These are phyloP conservation scores for Nigrograna mackinnonii DNA, from an alignment of 2,329 filamentous ascomycete genomes.

Conservation along the genomic window DNA sequence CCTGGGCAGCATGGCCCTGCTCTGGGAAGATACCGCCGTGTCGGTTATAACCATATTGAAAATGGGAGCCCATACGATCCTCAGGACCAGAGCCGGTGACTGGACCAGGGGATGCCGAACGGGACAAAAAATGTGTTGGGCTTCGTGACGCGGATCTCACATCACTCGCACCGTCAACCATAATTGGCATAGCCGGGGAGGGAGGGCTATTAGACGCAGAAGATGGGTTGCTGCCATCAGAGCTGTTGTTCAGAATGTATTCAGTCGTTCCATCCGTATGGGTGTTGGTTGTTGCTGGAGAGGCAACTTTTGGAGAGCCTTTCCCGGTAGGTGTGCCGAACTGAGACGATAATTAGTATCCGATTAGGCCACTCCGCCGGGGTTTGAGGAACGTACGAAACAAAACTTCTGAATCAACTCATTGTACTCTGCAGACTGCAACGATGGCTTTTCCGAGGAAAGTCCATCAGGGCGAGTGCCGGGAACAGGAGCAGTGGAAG, in stretches of 20 bases:
- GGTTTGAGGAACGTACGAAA: slow-evolving; percentile 81
- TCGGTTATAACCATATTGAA: slow-evolving; percentile 45
- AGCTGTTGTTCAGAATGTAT: slow-evolving; percentile 25
- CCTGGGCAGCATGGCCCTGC: slow-evolving; percentile 48
- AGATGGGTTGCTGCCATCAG: slow-evolving; percentile 34
- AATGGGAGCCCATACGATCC: slow-evolving; percentile 45
- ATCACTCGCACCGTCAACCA: slow-evolving; percentile 46
- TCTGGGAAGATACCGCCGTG: slow-evolving; percentile 50
- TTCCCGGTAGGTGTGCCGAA: slow-evolving; percentile 53
- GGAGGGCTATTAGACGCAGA: slow-evolving; percentile 42
- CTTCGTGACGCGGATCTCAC: slow-evolving; percentile 22
- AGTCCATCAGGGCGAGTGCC: slow-evolving; percentile 56
- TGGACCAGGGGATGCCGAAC: slow-evolving; percentile 48
- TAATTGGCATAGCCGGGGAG: slow-evolving; percentile 33
- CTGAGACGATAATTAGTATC: slow-evolving; percentile 48
- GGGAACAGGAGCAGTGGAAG: slow-evolving; percentile 38
- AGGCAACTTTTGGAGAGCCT: slow-evolving; percentile 36
- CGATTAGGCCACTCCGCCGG: slow-evolving; percentile 36
- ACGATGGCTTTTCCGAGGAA: slow-evolving; percentile 65
- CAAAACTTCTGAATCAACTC: slow-evolving; percentile 99
- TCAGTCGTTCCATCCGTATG: slow-evolving; percentile 35
- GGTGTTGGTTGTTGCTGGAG: slow-evolving; percentile 23
- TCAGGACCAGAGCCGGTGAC: slow-evolving; percentile 43
- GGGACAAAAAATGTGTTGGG: slow-evolving; percentile 39
- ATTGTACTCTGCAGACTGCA: slow-evolving; percentile 89